A percentile compares a stretch with the other conserved stretches of the same genome.
These are phyloP conservation scores for Apiosordaria backusii DNA, from an alignment of 495 filamentous ascomycete species.

Conservation along the genomic window DNA sequence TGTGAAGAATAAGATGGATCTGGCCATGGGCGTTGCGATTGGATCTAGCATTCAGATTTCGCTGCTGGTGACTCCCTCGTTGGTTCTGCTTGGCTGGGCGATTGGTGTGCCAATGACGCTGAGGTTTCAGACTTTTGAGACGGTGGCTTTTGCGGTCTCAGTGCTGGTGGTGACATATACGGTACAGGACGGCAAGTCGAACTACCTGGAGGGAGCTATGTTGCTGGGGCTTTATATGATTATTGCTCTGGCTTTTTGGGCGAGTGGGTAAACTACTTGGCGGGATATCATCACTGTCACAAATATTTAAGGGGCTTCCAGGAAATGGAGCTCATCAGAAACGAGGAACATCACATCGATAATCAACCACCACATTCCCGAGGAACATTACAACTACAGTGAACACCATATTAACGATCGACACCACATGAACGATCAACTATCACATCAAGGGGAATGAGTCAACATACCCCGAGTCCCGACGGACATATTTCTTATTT, in stretches of 20 bases:
- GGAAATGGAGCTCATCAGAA: neutral
- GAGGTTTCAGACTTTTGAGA: slow-evolving; percentile 87
- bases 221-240: slow-evolving; percentile 65
- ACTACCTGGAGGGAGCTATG: slow-evolving; percentile 93
- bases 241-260: slow-evolving; percentile 84
- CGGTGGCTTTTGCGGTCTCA: slow-evolving; percentile 85
- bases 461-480: neutral
- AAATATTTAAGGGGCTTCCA: neutral
- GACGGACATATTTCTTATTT: neutral
- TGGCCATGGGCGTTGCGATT: slow-evolving; percentile 91
- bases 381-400: too few species aligned
- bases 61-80: slow-evolving; percentile 82
- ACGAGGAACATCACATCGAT: neutral
- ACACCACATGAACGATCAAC: neutral
- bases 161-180: slow-evolving; percentile 90
- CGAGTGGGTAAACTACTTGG: slow-evolving; percentile 45
- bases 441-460: neutral
- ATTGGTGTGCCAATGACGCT: slow-evolving; percentile 81
- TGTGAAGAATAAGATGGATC: slow-evolving; percentile 94
- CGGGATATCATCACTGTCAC: neutral
- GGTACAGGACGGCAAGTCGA: slow-evolving; percentile 90
- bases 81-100: slow-evolving; percentile 86
- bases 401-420: too few species aligned
- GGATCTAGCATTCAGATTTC: slow-evolving; percentile 94
- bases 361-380: too few species aligned